A percentile compares a stretch with the other conserved stretches of the same genome.
Evolutionary conservation across 352 stramenopile genomes (phyloP).

Genomic region (Phytopythium delawarense): DNA sequence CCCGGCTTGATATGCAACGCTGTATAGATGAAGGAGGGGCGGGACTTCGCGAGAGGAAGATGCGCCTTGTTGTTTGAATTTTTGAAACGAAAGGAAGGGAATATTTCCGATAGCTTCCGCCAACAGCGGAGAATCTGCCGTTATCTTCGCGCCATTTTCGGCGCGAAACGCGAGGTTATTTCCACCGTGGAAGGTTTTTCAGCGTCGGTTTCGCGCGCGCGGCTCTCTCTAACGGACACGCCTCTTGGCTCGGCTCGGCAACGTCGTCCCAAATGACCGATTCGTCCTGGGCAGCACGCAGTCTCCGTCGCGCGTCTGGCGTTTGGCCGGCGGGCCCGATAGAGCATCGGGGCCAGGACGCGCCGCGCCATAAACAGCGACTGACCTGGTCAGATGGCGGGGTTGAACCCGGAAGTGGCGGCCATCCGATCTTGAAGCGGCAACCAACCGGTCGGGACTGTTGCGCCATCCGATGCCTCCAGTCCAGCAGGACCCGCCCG

Average conservation of each 20-base stretch:
- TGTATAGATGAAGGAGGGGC: neutral
- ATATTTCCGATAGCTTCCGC: constrained; percentile 1
- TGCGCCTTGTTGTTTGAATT: constrained; percentile 8
- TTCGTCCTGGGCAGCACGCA: neutral
- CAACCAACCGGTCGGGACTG: no score
- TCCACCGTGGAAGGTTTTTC: constrained; percentile 1
- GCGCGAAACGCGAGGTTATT: constrained; percentile 7
- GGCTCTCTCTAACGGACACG: constrained; percentile 7
- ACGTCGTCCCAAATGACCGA: neutral
- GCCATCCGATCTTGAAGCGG: no score
- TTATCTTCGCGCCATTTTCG: constrained; percentile 3
- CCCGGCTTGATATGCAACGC: neutral
- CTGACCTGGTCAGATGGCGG: no score
- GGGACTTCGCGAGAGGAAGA: neutral
- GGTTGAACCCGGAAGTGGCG: no score
- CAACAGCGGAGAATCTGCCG: neutral
- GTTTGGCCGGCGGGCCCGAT: no score
- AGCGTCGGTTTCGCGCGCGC: neutral
- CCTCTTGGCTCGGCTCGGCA: neutral
- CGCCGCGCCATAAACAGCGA: no score
- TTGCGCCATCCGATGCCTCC: no score
- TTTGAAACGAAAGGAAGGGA: constrained; percentile 5
- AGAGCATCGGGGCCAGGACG: no score
- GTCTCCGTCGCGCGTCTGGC: no score
- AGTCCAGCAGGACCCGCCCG: no score